phyloP scores from a whole-genome alignment of 805 yeast species.

The Ogataea trehaloabstinens region DNA sequence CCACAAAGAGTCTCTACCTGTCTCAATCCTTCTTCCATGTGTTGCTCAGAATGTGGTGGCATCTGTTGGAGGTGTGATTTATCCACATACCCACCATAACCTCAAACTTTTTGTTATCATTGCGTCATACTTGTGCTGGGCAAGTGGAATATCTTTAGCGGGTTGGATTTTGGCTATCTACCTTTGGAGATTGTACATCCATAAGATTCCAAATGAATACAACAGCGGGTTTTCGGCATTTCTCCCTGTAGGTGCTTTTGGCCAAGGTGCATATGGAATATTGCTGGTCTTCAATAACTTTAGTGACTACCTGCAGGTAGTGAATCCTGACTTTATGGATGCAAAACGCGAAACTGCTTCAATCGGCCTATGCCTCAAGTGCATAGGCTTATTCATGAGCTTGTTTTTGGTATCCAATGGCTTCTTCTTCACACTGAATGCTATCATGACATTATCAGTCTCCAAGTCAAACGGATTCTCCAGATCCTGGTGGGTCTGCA shows the following conservation, averaged over 20 bases:
- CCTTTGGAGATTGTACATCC: neutral
- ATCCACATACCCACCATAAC: neutral
- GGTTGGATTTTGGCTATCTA: neutral
- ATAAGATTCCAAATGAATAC: neutral
- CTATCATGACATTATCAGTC: neutral
- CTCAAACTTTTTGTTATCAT: neutral
- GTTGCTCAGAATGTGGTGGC: neutral
- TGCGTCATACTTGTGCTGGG: neutral
- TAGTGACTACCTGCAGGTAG: neutral
- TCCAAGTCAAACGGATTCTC: neutral
- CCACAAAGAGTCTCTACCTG: neutral
- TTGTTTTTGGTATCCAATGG: neutral
- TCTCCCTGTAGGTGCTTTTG: neutral
- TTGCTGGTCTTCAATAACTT: neutral
- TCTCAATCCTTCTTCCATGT: neutral
- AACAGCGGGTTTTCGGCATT: neutral
- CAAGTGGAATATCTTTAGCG: neutral
- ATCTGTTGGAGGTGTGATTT: neutral
- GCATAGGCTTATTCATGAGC: neutral
- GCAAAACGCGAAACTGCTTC: neutral
- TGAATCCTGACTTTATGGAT: neutral
- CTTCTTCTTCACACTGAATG: neutral
- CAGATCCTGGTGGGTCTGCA: constrained; percentile 63
- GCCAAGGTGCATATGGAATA: neutral
- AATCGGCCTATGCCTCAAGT: neutral